Base-by-base conservation (phyloP, 1,139 yeast genomes). In the Groenewaldozyma auringiensis region DNA sequence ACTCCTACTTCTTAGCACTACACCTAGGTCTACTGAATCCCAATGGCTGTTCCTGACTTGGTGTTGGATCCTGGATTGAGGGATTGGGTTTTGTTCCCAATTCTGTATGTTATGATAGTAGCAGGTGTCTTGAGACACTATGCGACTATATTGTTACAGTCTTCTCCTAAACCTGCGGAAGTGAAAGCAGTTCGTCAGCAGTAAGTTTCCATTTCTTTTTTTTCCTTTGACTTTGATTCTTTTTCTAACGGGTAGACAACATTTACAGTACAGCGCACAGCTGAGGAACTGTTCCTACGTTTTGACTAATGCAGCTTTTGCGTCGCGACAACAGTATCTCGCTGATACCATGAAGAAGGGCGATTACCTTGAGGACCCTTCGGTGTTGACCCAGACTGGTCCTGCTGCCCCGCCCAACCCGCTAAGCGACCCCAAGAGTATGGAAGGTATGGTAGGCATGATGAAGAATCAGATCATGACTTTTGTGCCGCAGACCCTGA, bases 31-130 rank as follows among this genome's bases (percentile, higher is more conserved):
- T n/a, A n/a, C n/a, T n/a, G n/a, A n/a, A n/a, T n/a, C n/a, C n/a
- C n/a, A 32, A 44, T 61, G 64, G 54, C 60, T 11, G 63, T 60
- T 32, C 78, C 78, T 2, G 81, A 78, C 46, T 64, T 81, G 36
- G 66, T 81, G 14, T 70, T 89, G 44, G 97, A 89, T 61, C 94
- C 96, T 3, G 77, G 78, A 49, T 71, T 92, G 53, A 82, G 85
- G 64, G 76, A 81, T 55, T 92, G 97, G 97, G 97, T 88, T 35
- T 71, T 92, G 21, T 66, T 88, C 40, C 98, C 98, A 32, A 89
- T 92, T 42, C 79, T 95, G 6, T 62, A 84, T 35, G 95, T 88
- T 31, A 88, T 92, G 96, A 83, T 92, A 16, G 66, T 89, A 47
- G 89, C 87, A n/a, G 96, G 96, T 3, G 66, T 92, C 31, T 66